These are phyloP conservation scores for Rhypophila decipiens DNA, from an alignment of 495 filamentous ascomycete species.

Conservation along the genomic window DNA sequence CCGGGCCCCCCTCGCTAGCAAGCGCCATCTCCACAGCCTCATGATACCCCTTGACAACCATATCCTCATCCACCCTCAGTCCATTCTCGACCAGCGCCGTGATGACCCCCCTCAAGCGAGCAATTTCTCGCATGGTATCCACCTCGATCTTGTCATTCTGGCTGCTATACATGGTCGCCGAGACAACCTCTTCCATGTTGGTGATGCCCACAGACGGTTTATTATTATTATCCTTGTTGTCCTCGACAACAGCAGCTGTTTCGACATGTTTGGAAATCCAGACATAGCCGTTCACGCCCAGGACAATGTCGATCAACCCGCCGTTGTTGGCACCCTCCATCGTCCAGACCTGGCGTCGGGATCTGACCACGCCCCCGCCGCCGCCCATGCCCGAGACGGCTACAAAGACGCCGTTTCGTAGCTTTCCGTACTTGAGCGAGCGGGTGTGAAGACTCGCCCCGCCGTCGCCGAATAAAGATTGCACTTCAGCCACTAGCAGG, in stretches of 20 bases:
- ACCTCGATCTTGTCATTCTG: conserved; percentile 77
- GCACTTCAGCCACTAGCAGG: conserved; percentile 84
- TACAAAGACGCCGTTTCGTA: conserved; percentile 86
- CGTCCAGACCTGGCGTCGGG: conserved; percentile 80
- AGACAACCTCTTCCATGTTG: conserved; percentile 73
- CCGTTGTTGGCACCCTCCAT: conserved; percentile 55
- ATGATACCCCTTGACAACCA: conserved; percentile 75
- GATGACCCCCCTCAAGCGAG: conserved; percentile 71
- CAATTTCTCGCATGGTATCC: conserved; percentile 80
- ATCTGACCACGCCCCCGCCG: conserved; percentile 73
- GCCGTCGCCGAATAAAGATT: conserved; percentile 74
- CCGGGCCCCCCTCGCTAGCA: conserved; percentile 43
- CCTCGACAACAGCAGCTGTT: conserved; percentile 37
- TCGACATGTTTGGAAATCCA: conserved; percentile 80
- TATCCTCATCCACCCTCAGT: conserved; percentile 84
- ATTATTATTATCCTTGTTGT: too few relatives aligned
- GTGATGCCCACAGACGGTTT: conserved; percentile 65
- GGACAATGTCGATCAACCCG: conserved; percentile 76
- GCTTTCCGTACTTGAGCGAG: conserved; percentile 85
- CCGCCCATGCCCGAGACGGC: conserved; percentile 74
- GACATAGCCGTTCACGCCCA: conserved; percentile 94
- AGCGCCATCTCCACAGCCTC: conserved; percentile 67
- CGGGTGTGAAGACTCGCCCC: conserved; percentile 82
- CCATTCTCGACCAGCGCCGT: conserved; percentile 74
- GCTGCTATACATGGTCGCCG: conserved; percentile 68